Percentiles rank a stretch among this genome's conserved stretches.
These are phyloP conservation scores for Fomitopsis palustris DNA, from an alignment of 1,284 basidiomycete genomes.

Conservation along the genomic window DNA sequence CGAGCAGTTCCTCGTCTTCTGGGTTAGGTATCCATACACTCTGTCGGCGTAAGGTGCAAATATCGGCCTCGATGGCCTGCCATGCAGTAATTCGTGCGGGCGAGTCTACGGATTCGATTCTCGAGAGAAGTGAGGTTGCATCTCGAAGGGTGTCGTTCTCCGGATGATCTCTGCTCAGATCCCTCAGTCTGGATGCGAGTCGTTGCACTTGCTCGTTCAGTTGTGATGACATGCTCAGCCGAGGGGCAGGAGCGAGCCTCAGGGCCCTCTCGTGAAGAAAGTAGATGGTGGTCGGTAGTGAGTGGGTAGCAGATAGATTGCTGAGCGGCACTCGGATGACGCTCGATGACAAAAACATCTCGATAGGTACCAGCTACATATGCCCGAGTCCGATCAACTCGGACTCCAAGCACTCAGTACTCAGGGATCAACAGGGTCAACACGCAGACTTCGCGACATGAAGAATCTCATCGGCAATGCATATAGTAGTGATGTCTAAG, in stretches of 20 bases:
- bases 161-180: not conserved
- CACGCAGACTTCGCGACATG: not conserved
- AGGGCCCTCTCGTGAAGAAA: no score
- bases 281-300: not conserved
- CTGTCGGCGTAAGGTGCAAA: slow-evolving; percentile 26
- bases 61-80: slow-evolving; percentile 22
- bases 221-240: not conserved
- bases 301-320: not conserved
- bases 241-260: no score
- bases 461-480: not conserved
- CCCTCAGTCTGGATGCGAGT: not conserved
- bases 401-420: not conserved
- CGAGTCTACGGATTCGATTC: not conserved
- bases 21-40: slow-evolving; percentile 30
- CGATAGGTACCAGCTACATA: not conserved
- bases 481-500: not conserved
- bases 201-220: not conserved
- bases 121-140: slow-evolving; percentile 4
- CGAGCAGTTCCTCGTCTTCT: slow-evolving; percentile 32
- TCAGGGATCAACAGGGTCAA: not conserved
- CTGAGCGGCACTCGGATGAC: not conserved
- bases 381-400: not conserved
- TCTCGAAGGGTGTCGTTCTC: slow-evolving; percentile 4
- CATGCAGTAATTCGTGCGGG: slow-evolving; percentile 10
- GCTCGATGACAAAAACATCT: not conserved